These are phyloP conservation scores for Salvia sclarea DNA, from an alignment of 305 asterid genomes.

Conservation along the genomic window DNA sequence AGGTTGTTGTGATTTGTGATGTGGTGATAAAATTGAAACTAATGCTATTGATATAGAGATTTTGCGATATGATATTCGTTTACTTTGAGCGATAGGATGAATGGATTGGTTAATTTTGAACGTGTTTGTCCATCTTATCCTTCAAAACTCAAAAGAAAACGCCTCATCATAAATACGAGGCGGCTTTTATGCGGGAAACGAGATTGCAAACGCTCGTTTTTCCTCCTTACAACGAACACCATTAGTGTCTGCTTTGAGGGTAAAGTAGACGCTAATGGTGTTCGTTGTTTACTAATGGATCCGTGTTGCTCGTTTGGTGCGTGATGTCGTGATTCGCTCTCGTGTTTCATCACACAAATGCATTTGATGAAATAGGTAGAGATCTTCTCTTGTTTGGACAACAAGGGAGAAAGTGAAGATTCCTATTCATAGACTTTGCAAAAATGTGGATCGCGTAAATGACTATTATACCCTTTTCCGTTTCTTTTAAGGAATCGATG, in stretches of 20 bases:
- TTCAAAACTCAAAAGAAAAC: no score
- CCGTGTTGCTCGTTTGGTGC: no score
- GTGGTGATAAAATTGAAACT: conserved; percentile 4
- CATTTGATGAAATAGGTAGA: background rate
- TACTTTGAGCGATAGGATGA: no score
- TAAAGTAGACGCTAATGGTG: no score
- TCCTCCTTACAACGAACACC: background rate
- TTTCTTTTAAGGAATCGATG: conserved; percentile 76
- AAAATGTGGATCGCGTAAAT: background rate
- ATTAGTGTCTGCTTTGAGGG: background rate
- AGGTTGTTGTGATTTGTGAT: no score
- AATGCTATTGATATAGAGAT: conserved; percentile 4
- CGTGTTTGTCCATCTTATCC: no score
- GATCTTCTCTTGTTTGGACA: background rate
- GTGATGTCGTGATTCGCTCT: no score
- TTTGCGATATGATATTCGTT: background rate
- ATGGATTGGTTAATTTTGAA: no score
- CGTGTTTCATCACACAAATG: background rate
- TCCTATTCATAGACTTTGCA: background rate
- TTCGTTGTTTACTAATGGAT: no score
- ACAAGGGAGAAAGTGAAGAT: background rate
- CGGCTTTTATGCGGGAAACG: conserved; percentile 1
- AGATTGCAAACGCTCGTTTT: background rate
- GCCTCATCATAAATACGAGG: background rate
- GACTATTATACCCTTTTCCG: background rate